Base-by-base conservation (phyloP, 2,329 filamentous ascomycete species). In the Beauveria caledonica region DNA sequence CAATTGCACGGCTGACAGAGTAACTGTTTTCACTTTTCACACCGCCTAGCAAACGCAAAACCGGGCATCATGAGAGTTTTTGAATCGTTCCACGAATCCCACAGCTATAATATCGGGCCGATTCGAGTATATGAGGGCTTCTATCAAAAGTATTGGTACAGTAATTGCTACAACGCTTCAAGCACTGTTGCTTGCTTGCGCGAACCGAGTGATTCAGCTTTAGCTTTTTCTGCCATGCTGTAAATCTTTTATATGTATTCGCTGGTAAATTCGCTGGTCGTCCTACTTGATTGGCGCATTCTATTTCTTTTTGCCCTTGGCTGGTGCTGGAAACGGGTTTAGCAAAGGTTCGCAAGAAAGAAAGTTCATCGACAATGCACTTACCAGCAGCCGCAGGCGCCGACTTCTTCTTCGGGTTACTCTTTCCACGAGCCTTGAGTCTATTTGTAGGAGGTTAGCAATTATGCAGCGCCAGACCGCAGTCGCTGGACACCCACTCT, bases 361-460 rank as follows among this genome's bases (percentile, higher is more conserved):
- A 36, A 3, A 44, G 3, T 21, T 19, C 10, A 17, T 8, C 45
- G n/a, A 6, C 33, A 15, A 27, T 15, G 29, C 27, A 42, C 23
- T 33, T 54, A 56, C 57, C 17, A 27, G 33, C 15, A 77, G 74
- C 69, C 60, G 74, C 71, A 45, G 74, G 69, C 5, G 73, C 86
- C 70, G 80, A 86, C 81, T 94, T 95, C 84, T 96, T 97, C 83
- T 95, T 84, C 8, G 93, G 92, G 49, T 88, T 84, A 60, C 87
- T 87, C 80, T 97, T 97, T 66, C 92, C 92, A 78, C 92, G 86
- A 33, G 82, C 75, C 73, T 90, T 92, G 68, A 88, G 76, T 68
- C 87, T 90, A 68, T 64, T 40, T 63, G 17, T 61, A 46, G 63
- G 54, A 40, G 15, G 66, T 78, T 66, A 77, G 71, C 62, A 56